Evolutionary conservation across 2,329 filamentous ascomycete species (phyloP).

Genomic region (Talaromyces sp.): DNA sequence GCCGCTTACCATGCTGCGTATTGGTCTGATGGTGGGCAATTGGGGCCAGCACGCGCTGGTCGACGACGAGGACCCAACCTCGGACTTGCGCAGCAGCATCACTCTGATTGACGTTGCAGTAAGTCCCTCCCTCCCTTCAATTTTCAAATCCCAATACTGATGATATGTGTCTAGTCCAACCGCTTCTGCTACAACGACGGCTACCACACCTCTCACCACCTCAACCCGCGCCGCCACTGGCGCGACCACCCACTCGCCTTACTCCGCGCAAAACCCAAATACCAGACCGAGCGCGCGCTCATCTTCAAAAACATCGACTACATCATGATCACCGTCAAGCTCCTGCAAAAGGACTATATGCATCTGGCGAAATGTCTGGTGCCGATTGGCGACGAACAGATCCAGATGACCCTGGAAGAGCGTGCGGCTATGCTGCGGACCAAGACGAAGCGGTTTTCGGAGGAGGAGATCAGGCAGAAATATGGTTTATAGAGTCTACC

Average conservation of each 20-base stretch:
- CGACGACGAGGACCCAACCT: constrained; percentile 66
- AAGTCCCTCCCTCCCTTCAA: too few relatives aligned
- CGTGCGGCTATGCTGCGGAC: constrained; percentile 56
- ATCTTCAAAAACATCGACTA: constrained; percentile 80
- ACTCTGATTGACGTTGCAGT: constrained; percentile 73
- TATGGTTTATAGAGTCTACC: constrained; percentile 6
- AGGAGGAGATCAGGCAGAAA: constrained; percentile 52
- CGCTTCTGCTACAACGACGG: constrained; percentile 78
- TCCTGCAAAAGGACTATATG: constrained; percentile 66
- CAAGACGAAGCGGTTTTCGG: constrained; percentile 60
- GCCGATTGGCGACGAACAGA: constrained; percentile 63
- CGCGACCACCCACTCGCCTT: constrained; percentile 72
- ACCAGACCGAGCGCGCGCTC: constrained; percentile 61
- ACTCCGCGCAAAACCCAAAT: constrained; percentile 61
- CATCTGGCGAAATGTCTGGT: constrained; percentile 65
- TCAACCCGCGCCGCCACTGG: constrained; percentile 75
- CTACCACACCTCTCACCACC: constrained; percentile 75
- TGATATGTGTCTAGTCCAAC: constrained; percentile 55
- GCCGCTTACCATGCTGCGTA: constrained; percentile 59
- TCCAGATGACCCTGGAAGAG: constrained; percentile 59
- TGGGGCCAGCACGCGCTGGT: constrained; percentile 82
- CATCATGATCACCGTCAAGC: constrained; percentile 63
- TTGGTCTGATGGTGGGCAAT: constrained; percentile 75
- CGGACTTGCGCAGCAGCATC: constrained; percentile 72
- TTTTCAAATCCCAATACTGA: not conserved